These are phyloP conservation scores for Exobasidium cylindrosporum DNA, from an alignment of 1,284 basidiomycete genomes.

Conservation along the genomic window DNA sequence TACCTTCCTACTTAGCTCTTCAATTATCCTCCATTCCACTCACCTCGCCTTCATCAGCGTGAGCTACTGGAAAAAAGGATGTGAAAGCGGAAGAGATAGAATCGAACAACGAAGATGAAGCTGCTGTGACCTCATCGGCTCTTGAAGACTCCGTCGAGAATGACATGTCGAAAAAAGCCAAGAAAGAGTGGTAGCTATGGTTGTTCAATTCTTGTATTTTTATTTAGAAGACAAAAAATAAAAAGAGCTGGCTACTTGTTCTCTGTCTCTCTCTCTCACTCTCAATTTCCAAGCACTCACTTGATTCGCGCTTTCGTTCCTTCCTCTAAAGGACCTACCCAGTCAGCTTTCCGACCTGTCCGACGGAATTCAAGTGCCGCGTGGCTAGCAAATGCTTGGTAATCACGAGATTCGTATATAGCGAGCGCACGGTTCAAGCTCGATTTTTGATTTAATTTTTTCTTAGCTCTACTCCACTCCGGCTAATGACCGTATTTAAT, in stretches of 20 bases:
- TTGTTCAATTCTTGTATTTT: no score
- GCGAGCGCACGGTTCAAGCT: background rate
- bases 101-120: constrained; percentile 7
- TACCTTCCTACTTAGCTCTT: no score
- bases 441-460: background rate
- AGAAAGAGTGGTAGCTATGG: no score
- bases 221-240: no score
- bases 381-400: background rate
- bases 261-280: no score
- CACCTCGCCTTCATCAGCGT: constrained; percentile 17
- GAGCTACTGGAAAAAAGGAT: constrained; percentile 2
- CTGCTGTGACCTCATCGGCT: background rate
- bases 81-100: constrained; percentile 4
- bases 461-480: background rate
- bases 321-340: constrained; percentile 1
- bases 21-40: background rate
- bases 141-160: constrained; percentile 5
- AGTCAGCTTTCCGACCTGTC: constrained; percentile 3
- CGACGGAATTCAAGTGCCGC: background rate
- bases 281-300: background rate
- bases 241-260: no score
- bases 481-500: background rate
- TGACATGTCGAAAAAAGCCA: constrained; percentile 11
- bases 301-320: background rate
- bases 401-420: background rate